Evolutionary conservation across 805 yeast genomes (phyloP), one percentile per base, ranked within the genome.

Genomic region (Yarrowia keelungensis): DNA sequence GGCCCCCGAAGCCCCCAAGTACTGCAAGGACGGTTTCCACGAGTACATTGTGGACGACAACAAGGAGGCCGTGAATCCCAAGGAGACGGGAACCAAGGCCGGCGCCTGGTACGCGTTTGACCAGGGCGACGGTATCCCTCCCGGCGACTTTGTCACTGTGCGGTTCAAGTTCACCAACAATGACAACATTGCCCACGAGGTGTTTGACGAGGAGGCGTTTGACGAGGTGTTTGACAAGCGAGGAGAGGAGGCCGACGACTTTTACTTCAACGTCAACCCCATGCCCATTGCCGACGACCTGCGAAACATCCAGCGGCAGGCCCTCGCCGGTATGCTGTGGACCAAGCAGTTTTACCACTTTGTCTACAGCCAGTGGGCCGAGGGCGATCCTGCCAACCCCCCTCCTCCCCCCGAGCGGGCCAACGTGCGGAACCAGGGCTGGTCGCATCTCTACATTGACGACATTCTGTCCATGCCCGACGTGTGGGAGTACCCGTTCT

Each of bases 401-500:
- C 85, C 90, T 50, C 86, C 87, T n/a, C 89, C 93, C 2, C 84
- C 85, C 11, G 87, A 92, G 74, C 81, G 98, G 72, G 94, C 93
- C 38, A 86, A 89, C 75, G 91, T 94, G n/a, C 84, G 98, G 78
- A 92, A 92, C 79, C 84, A 85, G 74, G 92, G 90, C 69, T 92
- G 98, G 98, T 86, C 86, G 74, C 96, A 92, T 77, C 81, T 92
- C 77, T 91, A 91, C 79, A 89, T 90, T 74, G 94, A 91, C 76
- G 97, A 92, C 77, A 85, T 92, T 59, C 82, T 92, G 73, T 90
- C 97, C 0, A 84, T 92, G 82, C 97, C 97, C 1, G 98, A 92
- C 76, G 93, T 92, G 77, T 92, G 97, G 91, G 98, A 92, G 79
- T 92, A 92, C 78, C 97, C 97, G 12, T 92, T 92, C 77, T 92